Conservation (phyloP, 73 alveolate species). For the Loxodes magnus region DNA sequence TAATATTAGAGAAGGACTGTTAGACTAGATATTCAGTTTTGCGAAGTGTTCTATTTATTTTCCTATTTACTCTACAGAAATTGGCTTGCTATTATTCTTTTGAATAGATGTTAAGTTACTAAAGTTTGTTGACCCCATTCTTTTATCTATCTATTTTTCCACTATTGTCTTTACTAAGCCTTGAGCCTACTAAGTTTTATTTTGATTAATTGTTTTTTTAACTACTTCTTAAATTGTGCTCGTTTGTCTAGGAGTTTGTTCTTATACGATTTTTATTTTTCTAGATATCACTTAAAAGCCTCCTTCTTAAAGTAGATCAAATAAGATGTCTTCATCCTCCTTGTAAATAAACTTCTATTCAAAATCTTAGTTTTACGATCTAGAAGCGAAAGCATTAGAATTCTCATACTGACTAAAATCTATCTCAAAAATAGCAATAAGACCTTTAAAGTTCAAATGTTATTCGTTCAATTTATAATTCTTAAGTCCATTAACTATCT, state of each 20-base stretch:
- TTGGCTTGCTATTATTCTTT: neutral
- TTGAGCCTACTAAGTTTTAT: too few species aligned
- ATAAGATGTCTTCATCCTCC: conserved; percentile 8
- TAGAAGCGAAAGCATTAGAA: too few species aligned
- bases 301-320: neutral
- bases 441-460: conserved; percentile 5
- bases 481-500: conserved; percentile 1
- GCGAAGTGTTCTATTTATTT: neutral
- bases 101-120: neutral
- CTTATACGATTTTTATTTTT: neutral
- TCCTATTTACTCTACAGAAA: neutral
- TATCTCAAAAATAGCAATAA: neutral
- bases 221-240: too few species aligned
- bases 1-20: neutral
- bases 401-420: neutral
- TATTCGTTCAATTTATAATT: neutral
- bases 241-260: neutral
- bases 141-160: neutral
- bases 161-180: too few species aligned
- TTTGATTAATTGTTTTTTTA: too few species aligned
- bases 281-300: conserved; percentile 5
- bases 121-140: neutral
- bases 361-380: too few species aligned
- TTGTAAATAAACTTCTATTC: neutral
- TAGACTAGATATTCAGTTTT: neutral